Evolutionary conservation across 1,284 basidiomycete genomes (phyloP).

Genomic region (Anthracocystis setariae): DNA sequence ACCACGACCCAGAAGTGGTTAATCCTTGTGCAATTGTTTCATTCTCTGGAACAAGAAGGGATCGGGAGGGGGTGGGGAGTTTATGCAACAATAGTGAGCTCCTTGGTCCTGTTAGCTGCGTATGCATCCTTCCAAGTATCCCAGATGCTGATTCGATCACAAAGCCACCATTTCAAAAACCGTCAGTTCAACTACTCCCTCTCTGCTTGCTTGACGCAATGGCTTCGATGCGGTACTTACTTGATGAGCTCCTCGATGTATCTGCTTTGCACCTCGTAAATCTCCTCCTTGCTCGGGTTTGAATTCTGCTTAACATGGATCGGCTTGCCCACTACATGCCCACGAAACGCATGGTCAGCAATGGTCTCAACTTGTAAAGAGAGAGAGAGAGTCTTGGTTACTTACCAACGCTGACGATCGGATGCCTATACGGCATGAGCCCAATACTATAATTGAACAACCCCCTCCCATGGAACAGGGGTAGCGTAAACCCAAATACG

Average conservation of each 20-base stretch:
- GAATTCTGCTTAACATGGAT: slow-evolving; percentile 81
- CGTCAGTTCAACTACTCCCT: too few species aligned
- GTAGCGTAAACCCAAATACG: slow-evolving; percentile 94
- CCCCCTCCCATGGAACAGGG: slow-evolving; percentile 82
- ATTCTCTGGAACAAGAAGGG: too few species aligned
- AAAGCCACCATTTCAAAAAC: too few species aligned
- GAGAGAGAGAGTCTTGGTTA: slow-evolving; percentile 5
- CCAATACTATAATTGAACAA: slow-evolving; percentile 79
- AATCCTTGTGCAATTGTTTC: too few species aligned
- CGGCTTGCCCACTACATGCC: slow-evolving; percentile 77
- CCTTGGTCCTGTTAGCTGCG: slow-evolving; percentile 61
- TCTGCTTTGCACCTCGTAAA: slow-evolving; percentile 80
- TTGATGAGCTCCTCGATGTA: slow-evolving; percentile 83
- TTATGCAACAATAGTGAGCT: slow-evolving; percentile 62
- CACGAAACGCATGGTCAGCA: not conserved
- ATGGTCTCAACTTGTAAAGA: too few species aligned
- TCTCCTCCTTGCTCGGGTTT: slow-evolving; percentile 82
- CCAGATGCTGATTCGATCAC: slow-evolving; percentile 52
- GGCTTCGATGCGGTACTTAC: slow-evolving; percentile 23
- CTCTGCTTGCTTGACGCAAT: not conserved
- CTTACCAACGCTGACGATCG: slow-evolving; percentile 85
- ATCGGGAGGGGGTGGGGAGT: too few species aligned
- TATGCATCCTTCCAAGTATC: slow-evolving; percentile 66
- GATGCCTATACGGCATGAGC: slow-evolving; percentile 89
- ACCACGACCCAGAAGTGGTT: too few species aligned